Conservation (phyloP, 2,329 filamentous ascomycete species). For the Ophiostoma triangulosporum region DNA sequence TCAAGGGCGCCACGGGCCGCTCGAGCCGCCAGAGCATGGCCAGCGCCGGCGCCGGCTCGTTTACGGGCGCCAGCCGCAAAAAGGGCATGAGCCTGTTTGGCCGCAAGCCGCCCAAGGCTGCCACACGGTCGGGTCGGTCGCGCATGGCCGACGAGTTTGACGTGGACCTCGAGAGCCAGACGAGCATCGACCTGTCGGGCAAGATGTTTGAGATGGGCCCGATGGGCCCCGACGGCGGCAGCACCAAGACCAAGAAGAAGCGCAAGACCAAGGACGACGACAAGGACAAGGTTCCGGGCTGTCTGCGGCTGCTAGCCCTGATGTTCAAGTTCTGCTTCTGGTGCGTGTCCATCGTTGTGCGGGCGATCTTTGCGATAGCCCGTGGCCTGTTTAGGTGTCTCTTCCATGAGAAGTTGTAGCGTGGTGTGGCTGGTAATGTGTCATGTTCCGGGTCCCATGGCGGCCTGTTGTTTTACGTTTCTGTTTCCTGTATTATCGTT, state of each 20-base stretch:
- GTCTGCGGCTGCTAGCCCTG: constrained; percentile 35
- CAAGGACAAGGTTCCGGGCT: constrained; percentile 36
- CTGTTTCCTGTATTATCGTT: background rate
- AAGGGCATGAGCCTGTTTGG: constrained; percentile 3
- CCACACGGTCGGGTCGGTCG: constrained; percentile 13
- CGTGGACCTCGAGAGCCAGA: constrained; percentile 50
- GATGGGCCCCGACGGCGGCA: background rate
- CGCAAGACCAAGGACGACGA: constrained; percentile 20
- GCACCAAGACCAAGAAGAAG: background rate
- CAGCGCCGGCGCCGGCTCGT: background rate
- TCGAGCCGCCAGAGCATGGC: constrained; percentile 19
- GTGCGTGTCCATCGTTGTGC: constrained; percentile 41
- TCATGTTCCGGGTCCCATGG: background rate
- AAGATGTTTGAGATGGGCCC: constrained; percentile 24
- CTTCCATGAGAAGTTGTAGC: constrained; percentile 27
- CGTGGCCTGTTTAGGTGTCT: constrained; percentile 38
- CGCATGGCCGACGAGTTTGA: constrained; percentile 42
- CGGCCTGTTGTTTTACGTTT: background rate
- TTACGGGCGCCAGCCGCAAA: constrained; percentile 8
- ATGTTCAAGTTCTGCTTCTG: constrained; percentile 46
- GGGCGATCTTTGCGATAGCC: constrained; percentile 36
- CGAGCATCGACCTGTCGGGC: constrained; percentile 29
- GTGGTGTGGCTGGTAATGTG: background rate
- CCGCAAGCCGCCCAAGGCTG: constrained; percentile 13
- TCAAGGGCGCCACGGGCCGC: constrained; percentile 15